A percentile compares a stretch with the other conserved stretches of the same genome.
These are phyloP conservation scores for Martiniozyma asiatica DNA, from an alignment of 1,139 yeast genomes.

Conservation along the genomic window DNA sequence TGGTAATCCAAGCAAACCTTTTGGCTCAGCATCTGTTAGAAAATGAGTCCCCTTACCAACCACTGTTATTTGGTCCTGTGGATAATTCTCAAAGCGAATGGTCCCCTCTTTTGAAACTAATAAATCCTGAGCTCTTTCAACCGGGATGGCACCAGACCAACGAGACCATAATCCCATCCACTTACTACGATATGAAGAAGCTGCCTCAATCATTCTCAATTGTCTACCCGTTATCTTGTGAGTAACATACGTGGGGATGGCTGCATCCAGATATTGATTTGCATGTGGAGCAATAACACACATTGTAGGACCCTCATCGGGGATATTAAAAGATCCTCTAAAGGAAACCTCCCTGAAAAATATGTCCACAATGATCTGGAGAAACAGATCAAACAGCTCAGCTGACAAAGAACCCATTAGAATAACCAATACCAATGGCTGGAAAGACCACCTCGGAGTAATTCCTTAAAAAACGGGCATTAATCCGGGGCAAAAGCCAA, in stretches of 20 bases:
- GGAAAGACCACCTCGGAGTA: no score
- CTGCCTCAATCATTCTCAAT: constrained; percentile 50
- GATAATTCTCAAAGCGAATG: constrained; percentile 30
- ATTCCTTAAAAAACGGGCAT: no score
- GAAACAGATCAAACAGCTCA: constrained; percentile 26
- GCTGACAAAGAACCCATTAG: no score
- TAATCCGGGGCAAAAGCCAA: no score
- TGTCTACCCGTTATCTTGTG: constrained; percentile 29
- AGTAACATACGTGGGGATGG: constrained; percentile 47
- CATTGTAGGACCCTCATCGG: constrained; percentile 54
- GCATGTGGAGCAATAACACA: constrained; percentile 78
- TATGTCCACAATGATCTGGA: constrained; percentile 24
- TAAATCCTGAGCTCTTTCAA: constrained; percentile 62
- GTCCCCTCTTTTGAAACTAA: constrained; percentile 35
- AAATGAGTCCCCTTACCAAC: constrained; percentile 39
- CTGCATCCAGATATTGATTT: constrained; percentile 67
- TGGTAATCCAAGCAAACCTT: constrained; percentile 55
- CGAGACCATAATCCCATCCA: constrained; percentile 47
- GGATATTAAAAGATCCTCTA: constrained; percentile 57
- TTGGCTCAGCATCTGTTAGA: constrained; percentile 31
- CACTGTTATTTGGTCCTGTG: constrained; percentile 25
- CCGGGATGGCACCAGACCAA: constrained; percentile 56
- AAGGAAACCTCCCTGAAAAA: constrained; percentile 63
- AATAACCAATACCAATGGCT: no score
- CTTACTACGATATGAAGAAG: constrained; percentile 39